Evolutionary conservation across 495 filamentous ascomycete genomes (phyloP), one percentile per base, ranked within the genome.

Genomic region (Penicillium angulare): DNA sequence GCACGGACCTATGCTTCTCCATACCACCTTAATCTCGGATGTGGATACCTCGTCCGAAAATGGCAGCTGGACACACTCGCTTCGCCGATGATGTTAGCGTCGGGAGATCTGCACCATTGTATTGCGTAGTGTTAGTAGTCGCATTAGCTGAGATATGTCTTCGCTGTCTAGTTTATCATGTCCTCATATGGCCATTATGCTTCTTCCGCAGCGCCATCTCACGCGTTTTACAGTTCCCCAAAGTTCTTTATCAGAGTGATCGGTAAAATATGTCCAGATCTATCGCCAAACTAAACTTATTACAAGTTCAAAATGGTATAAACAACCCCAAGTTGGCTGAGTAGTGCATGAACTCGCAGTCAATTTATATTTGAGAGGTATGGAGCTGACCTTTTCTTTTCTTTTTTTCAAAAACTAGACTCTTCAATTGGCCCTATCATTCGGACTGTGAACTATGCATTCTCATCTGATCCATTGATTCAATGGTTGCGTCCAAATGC

Each of bases 391-490:
- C 13, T 23, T 2, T 41, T 7, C 21, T 21, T 0, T 16, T 0
- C n/a, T n/a, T n/a, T n/a, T n/a, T n/a, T 6, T 31, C 27, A 6
- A 31, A 9, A 12, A 31, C 2, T 2, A 41, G 38, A 58, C 16
- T 18, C 18, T 34, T 54, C 42, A 2, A 57, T 66, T 16, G 17
- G 50, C 4, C 38, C 56, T 0, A 50, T 61, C 7, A 54, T 57
- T 7, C 44, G 56, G 35, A 68, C 65, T 7, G 49, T 68, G 13
- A 56, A 50, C 22, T 46, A 53, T 12, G 56, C 65, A 2, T 68
- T 68, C 24, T 55, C 61, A n/a, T 47, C 59, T 5, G 65, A 68
- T 52, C 63, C 63, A 1, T 36, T 68, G 20, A 64, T 66, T 20
- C 47, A 43, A 48, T 68, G 65, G 65, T 43, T 66, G 16, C 65